Evolutionary conservation across 768 basidiomycete genomes (phyloP), one percentile per base, ranked within the genome.

Genomic region (Calvatia gigantea): DNA sequence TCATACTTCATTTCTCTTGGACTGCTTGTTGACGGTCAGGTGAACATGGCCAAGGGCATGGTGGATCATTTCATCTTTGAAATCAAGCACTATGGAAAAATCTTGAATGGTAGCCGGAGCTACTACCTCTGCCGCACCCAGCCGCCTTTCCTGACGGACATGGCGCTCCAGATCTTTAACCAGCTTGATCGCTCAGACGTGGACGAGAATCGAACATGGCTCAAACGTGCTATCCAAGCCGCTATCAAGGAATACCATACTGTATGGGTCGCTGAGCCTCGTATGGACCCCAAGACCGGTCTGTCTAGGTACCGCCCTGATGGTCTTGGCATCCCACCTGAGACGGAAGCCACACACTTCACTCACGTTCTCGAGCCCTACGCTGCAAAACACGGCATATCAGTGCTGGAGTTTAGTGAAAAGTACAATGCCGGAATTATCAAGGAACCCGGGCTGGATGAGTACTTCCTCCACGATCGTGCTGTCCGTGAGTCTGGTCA

Each of bases 181-280:
- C 94, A 94, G 67, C 84, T 98, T 52, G 94, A 97, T 64, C 86
- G 91, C 43, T 86, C 85, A 1, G 88, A 94, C 59, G 70, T 85
- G 56, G 84, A 84, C 31, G 81, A 79, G 29, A 96, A 97, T 75
- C 88, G 89, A 17, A 75, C 77, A 42, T 99, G 95, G 94, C 82
- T 99, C 57, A 97, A 94, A 71, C 85, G 88, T 7, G 96, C 95
- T 2, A 97, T 99, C 55, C 91, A 91, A 68, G 95, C 95, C 8
- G 96, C 96, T 25, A 94, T 99, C 76, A 97, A 98, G 73, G 96
- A 99, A 68, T 99, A 99, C 69, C 96, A 99, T 73, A 92, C 90
- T 38, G 84, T 98, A 61, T 99, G 97, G 97, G 87, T 95, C 58
- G 88, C 92, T 1, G 86, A 89, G 65, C 97, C 96, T 25, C 89